Evolutionary conservation across 2,329 filamentous ascomycete species (phyloP), one percentile per base, ranked within the genome.

Genomic region (Blastomyces percursus): DNA sequence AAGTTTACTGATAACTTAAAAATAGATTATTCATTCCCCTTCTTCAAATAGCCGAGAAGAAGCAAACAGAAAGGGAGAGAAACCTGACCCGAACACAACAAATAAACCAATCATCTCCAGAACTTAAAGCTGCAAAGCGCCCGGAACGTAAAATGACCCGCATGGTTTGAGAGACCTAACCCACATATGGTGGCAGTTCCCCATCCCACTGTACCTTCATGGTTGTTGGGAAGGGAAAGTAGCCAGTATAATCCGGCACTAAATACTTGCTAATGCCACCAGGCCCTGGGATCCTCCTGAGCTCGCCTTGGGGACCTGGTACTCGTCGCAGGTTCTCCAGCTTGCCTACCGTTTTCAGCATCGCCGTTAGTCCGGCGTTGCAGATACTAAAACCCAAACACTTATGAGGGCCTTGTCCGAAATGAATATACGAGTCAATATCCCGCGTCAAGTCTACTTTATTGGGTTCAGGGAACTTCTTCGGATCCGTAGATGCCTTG

Each of bases 341-440:
- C 21, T 74, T 74, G 0, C 77, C 78, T 0, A 70, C 69, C 3
- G 79, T 72, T 69, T 76, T 79, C 40, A 81, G 67, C 27, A 81
- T 72, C 0, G 76, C 76, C 0, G 64, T 59, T 6, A 81, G 69
- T 51, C 76, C 78, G 0, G 75, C 68, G 5, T 75, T 70, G 0
- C 76, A 73, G 0, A 81, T 66, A 1, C 79, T 72, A 27, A 73
- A 71, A 48, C 74, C 76, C 3, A 80, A 44, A 62, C 80, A 82
- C 50, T 78, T 72, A 68, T 82, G 80, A 50, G 78, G 75, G 0
- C 79, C 79, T 55, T 75, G 75, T 67, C 78, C 78, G 62, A 77
- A 80, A 30, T 78, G 71, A 0, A 76, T 73, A 24, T 82, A 77
- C 2, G 73, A 67, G 2, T 71, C 71, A 7, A 66, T 66, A 65